phyloP scores from a whole-genome alignment of 73 alveolate genomes.

The Tetrahymena malaccensis region DNA sequence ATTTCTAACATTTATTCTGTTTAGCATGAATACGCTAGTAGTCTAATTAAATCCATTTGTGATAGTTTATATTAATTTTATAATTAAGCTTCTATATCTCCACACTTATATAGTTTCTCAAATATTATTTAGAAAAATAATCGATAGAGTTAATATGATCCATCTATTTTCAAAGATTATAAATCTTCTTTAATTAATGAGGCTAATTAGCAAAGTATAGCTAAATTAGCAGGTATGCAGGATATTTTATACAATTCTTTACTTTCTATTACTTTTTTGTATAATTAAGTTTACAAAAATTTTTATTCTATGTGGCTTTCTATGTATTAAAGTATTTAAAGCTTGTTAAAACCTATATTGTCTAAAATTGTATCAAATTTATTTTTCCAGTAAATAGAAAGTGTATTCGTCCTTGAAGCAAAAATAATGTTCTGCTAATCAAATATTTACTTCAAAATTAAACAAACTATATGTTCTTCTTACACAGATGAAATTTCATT shows the following conservation, averaged over 20 bases:
- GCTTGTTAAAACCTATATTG: background rate
- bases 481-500: background rate
- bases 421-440: background rate
- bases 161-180: background rate
- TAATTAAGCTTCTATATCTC: background rate
- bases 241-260: background rate
- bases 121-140: background rate
- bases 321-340: background rate
- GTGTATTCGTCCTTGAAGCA: background rate
- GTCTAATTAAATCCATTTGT: background rate
- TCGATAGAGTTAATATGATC: background rate
- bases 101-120: background rate
- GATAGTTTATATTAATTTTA: background rate
- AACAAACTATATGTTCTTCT: background rate
- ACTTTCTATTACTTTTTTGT: background rate
- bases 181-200: background rate
- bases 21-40: background rate
- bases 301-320: background rate
- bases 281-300: background rate
- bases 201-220: background rate
- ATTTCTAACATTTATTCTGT: background rate
- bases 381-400: background rate
- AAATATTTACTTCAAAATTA: background rate
- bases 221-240: background rate
- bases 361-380: background rate